Base-by-base conservation (phyloP, 2,329 filamentous ascomycete genomes). In the Exserohilum rostratum region DNA sequence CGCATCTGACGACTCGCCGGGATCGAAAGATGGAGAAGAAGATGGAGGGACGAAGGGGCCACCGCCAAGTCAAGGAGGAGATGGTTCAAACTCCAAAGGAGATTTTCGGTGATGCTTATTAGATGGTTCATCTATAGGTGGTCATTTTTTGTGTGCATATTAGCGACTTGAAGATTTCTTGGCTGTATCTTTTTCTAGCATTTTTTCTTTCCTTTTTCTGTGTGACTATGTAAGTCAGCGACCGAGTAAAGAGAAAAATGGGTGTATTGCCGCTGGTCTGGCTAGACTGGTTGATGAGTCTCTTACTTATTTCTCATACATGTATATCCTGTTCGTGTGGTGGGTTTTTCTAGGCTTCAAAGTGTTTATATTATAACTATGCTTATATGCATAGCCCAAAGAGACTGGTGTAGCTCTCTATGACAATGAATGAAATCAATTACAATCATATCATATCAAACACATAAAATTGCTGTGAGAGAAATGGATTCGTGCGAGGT, bases 11-110 rank as follows among this genome's bases (percentile, higher is more conserved):
- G 13, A 90, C 86, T 20, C 85, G 82, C 73, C 83, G 85, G 58
- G 89, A 93, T 68, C 78, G 89, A 25, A 91, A 88, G 81, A 80
- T 83, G 70, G 87, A 86, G 81, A 85, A 80, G 79, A 85, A 82
- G 70, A 75, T 86, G 69, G 81, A 86, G 62, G 85, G 20, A 22
- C 40, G 86, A 77, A 87, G 84, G 46, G 84, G 85, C 0, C 62
- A 84, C 68, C 79, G 3, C 12, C 85, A 65, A 5, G 47, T 69
- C 3, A 67, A 72, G 22, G 72, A 73, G 7, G 73, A 72, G 37
- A 46, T 74, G 60, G 73, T 76, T 42, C 67, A 73, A 62, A 69
- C 63, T 51, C 71, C 71, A 0, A 71, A 74, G 68, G 72, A 74
- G 50, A 74, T 75, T 13, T 75, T 74, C 46, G 72, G 71, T 10